A percentile compares a stretch with the other conserved stretches of the same genome.
Evolutionary conservation across 306 rosid genomes (phyloP).

Genomic region (Casuarina equisetifolia): DNA sequence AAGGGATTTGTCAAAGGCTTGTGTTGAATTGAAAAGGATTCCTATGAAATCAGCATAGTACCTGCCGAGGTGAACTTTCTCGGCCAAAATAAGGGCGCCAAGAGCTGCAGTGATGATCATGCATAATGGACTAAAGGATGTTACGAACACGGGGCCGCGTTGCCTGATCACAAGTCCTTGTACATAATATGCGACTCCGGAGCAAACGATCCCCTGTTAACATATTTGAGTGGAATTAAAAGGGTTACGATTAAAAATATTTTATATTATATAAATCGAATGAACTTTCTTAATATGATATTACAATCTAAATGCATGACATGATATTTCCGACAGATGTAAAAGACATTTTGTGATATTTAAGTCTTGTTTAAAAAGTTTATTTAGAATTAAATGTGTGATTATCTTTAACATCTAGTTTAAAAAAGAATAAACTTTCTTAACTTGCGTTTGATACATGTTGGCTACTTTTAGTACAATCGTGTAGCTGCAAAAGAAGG

Average conservation of each 20-base stretch:
- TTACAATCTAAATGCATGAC: too few relatives aligned
- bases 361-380: too few relatives aligned
- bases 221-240: neutral
- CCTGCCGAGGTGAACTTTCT: slow-evolving; percentile 86
- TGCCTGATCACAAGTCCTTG: slow-evolving; percentile 82
- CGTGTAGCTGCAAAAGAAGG: neutral
- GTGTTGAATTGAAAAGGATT: neutral
- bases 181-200: slow-evolving; percentile 89
- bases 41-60: slow-evolving; percentile 5
- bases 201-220: slow-evolving; percentile 79
- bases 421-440: too few relatives aligned
- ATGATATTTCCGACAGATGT: too few relatives aligned
- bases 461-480: too few relatives aligned
- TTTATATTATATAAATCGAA: too few relatives aligned
- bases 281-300: too few relatives aligned
- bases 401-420: too few relatives aligned
- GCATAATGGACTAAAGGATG: slow-evolving; percentile 87
- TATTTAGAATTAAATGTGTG: too few relatives aligned
- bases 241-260: too few relatives aligned
- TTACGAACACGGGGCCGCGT: slow-evolving; percentile 93
- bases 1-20: neutral
- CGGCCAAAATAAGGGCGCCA: slow-evolving; percentile 74
- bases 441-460: too few relatives aligned
- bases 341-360: too few relatives aligned
- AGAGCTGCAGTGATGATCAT: slow-evolving; percentile 93